Percentiles rank a stretch among this genome's conserved stretches.
Evolutionary conservation across 2,329 filamentous ascomycete species (phyloP).

Genomic region (Talaromyces islandicus): DNA sequence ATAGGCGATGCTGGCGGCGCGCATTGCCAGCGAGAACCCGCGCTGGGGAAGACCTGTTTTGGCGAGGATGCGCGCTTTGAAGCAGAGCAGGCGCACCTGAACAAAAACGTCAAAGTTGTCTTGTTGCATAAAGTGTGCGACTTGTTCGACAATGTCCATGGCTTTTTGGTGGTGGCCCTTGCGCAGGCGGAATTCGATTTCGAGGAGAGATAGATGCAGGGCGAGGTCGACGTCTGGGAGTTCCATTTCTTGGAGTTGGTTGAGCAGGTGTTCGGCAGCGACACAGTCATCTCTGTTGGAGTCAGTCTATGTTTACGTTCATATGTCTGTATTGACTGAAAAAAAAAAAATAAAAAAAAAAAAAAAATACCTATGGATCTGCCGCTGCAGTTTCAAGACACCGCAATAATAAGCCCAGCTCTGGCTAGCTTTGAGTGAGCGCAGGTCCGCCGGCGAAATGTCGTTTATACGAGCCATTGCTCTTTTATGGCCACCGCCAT

Average conservation of each 20-base stretch:
- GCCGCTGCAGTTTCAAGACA: slow-evolving; percentile 35
- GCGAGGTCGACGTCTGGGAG: slow-evolving; percentile 54
- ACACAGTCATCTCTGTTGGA: slow-evolving; percentile 48
- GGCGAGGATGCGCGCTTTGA: slow-evolving; percentile 66
- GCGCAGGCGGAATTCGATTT: slow-evolving; percentile 55
- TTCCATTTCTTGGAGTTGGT: slow-evolving; percentile 49
- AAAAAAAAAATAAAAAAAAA: no score
- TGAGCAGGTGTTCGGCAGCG: slow-evolving; percentile 52
- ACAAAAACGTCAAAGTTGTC: slow-evolving; percentile 59
- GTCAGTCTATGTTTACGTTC: slow-evolving; percentile 15
- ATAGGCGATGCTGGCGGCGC: slow-evolving; percentile 69
- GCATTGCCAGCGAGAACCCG: slow-evolving; percentile 69
- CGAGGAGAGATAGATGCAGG: slow-evolving; percentile 53
- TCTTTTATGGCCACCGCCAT: slow-evolving; percentile 64
- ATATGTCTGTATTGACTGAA: background rate
- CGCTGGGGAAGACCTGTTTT: slow-evolving; percentile 63
- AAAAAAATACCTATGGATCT: slow-evolving; percentile 36
- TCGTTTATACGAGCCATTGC: slow-evolving; percentile 57
- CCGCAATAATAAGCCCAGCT: slow-evolving; percentile 39
- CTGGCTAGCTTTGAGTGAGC: slow-evolving; percentile 72
- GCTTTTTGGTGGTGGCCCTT: slow-evolving; percentile 49
- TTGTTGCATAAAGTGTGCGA: slow-evolving; percentile 47
- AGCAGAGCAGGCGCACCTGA: slow-evolving; percentile 63
- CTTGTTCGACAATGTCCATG: slow-evolving; percentile 48
- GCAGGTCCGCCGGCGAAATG: slow-evolving; percentile 56